Evolutionary conservation across 2,329 filamentous ascomycete species (phyloP), one percentile per base, ranked within the genome.

Genomic region (Botrytis medusae): DNA sequence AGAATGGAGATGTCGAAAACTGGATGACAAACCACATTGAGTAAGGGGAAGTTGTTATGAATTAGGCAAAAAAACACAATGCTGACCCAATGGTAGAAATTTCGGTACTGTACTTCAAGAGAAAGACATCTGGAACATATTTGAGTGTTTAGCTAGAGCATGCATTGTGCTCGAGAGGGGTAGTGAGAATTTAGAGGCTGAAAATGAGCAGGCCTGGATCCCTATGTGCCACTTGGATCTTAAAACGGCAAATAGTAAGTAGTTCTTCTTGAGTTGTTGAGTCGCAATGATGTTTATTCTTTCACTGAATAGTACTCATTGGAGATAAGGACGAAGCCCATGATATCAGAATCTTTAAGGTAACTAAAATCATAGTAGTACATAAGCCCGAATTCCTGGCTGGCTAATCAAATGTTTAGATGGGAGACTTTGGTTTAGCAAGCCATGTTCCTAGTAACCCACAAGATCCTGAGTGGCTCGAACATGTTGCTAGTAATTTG

Each of bases 81-180:
- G 44, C 22, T 65, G 20, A 65, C 22, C 16, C 1, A 18, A n/a
- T 25, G 44, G 10, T 65, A 65, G 63, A 32, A 37, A 65, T 1
- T 9, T 3, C 32, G 22, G 22, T 1, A 51, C 25, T 9, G 2
- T n/a, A 48, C 29, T 65, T 18, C 44, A 37, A 51, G 63, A 67
- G 14, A 51, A 51, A 37, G 63, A 37, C 7, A 67, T 67, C 32
- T 67, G 63, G 63, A n/a, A 51, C 2, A 67, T 67, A 22, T 67
- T 67, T 51, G 63, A 51, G 32, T 67, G 63, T 51, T 51, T 67
- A 18, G 44, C 63, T 67, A 44, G 63, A 25, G 63, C 63, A 16
- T 67, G 63, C 16, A 37, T 51, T 20, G 6, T 51, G 22, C 63
- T 67, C 12, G 63, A 67, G 63, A 37, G 34, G 10, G 63, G 63